Base-by-base conservation (phyloP, 192 early-diverging fungal genomes). In the Helicostylum pulchrum region DNA sequence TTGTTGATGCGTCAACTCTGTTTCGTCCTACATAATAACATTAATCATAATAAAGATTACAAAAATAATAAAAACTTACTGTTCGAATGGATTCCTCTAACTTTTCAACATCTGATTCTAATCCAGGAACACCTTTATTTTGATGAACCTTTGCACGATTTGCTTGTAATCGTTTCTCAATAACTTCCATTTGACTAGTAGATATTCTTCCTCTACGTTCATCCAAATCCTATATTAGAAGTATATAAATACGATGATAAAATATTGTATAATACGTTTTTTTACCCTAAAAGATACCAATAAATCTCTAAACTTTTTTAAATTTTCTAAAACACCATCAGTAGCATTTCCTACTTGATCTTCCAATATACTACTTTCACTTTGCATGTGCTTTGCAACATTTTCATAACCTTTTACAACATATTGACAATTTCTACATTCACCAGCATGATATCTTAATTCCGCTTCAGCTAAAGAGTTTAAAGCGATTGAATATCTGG, bases 221-320 rank as follows among this genome's bases (percentile, higher is more conserved):
- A 2, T 85, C 51, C 10, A 86, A 55, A 52, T 81, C 79, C 63
- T 56, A 48, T 48, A 66, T 4, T 21, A 52, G 12, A 30, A 2
- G 2, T 48, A 15, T 48, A 52, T 14, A 52, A 7, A 23, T 9
- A 26, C 0, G 20, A 52, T 10, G 20, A 23, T 10, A 20, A 52
- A 51, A 52, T 9, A 52, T 17, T n/a, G n/a, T 15, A 20, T 3
- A 8, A 4, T 20, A 21, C 11, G 8, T 36, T 56, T 14, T 19
- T 68, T 43, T 71, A 83, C 83, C 44, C 71, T 72, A 46, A 80
- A 74, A 6, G 86, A 82, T 12, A 84, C 77, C 20, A 89, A 65
- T 10, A 89, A 61, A 57, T 89, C 87, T n/a, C 87, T 80, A 52
- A 85, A 80, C 34, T 79, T 67, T 56, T 88, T 89, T 43, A 89